Base-by-base conservation (phyloP, 495 filamentous ascomycete species). In the Penicillium nucicola region DNA sequence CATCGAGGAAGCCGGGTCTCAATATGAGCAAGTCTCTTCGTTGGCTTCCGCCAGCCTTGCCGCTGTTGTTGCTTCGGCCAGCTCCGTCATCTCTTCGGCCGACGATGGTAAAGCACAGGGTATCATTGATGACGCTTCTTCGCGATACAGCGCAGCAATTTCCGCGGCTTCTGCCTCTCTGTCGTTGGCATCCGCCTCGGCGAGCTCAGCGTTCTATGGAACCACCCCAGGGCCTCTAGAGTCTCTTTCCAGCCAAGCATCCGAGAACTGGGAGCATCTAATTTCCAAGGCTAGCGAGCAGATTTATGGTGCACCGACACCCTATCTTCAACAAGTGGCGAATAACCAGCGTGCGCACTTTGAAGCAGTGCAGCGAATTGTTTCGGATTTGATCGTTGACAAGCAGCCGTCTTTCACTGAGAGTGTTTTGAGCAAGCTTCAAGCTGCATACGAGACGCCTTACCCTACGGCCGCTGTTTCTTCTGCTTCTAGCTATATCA, bases 351-450 rank as follows among this genome's bases (percentile, higher is more conserved):
- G 67, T 14, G 66, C 75, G 2, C 86, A 88, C 44, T 91, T 87
- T 52, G 77, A 80, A 8, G 84, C 78, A n/a, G 72, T 95, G 2
- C 80, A 84, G 58, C 80, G 74, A 17, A 73, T 96, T 1, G 77
- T 96, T 12, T 85, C 84, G 11, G 89, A 96, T 57, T 71, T 96
- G 3, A 70, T 96, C 20, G 61, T 71, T 38, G 91, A 87, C 19
- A 87, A 84, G 66, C 88, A 96, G 62, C 86, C 89, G 5, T 79
- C 84, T 12, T 96, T 89, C 58, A 89, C 87, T 0, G 89, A 96
- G 55, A 88, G 85, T 48, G 85, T 92, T 0, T 79, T 90, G 71
- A 83, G 72, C 46, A 79, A 85, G 17, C 77, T 96, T 5, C 77
- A 76, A 28, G 81, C 80, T 2, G 88, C 84, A 3, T 84, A 84